phyloP scores from a whole-genome alignment of 208 protist species.

The Crithidia thermophila region DNA sequence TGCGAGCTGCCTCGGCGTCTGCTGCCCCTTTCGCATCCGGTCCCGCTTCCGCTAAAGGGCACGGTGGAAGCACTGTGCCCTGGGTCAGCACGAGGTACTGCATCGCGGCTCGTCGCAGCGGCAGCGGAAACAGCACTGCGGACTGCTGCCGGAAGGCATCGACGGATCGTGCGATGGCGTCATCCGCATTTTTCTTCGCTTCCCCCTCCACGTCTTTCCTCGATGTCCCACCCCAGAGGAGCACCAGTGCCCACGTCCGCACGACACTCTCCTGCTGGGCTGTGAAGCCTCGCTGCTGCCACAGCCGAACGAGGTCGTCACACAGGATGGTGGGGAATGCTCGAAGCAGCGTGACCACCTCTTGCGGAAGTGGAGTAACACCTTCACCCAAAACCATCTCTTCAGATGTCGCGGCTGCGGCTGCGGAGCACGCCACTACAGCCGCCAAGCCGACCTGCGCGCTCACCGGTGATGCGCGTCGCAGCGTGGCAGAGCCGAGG shows the following conservation, averaged over 20 bases:
- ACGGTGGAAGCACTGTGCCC: background rate
- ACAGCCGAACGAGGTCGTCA: constrained; percentile 11
- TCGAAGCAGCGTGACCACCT: constrained; percentile 20
- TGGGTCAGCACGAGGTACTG: constrained; percentile 18
- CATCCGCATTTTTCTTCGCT: no score
- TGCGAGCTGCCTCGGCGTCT: background rate
- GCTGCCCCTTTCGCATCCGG: background rate
- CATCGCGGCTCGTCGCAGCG: constrained; percentile 14
- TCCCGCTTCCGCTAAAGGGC: no score
- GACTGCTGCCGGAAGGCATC: background rate
- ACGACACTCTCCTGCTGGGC: constrained; percentile 10
- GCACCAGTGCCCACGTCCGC: constrained; percentile 8
- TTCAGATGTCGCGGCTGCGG: background rate
- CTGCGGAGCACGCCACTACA: constrained; percentile 24
- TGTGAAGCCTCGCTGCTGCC: constrained; percentile 16
- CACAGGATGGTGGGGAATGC: constrained; percentile 27
- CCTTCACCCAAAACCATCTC: no score
- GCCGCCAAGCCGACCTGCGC: constrained; percentile 27
- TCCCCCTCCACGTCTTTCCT: no score
- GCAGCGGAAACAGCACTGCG: background rate
- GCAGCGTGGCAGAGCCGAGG: constrained; percentile 16
- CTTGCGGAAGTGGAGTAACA: background rate
- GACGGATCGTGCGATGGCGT: background rate
- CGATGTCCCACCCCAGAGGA: constrained; percentile 16
- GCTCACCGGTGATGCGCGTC: constrained; percentile 16